Conservation (phyloP, 352 stramenopile genomes). For the Pythium guiyangense region DNA sequence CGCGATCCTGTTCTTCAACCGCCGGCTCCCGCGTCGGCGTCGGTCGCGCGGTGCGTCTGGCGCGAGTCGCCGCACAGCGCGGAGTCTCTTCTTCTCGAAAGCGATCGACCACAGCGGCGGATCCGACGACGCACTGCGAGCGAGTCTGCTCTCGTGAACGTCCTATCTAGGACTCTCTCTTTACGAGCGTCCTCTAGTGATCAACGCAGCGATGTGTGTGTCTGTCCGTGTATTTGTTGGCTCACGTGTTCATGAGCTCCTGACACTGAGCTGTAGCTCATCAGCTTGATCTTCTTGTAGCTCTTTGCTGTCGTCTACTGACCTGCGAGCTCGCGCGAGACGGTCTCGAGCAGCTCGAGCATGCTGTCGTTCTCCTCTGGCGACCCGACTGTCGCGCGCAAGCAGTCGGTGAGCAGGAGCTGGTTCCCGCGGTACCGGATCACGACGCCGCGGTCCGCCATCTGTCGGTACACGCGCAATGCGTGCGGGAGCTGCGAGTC, state of each 20-base stretch:
- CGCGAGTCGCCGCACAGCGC: background rate
- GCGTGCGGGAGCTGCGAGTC: constrained; percentile 71
- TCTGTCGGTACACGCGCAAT: constrained; percentile 92
- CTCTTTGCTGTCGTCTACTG: constrained; percentile 1
- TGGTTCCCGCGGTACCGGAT: constrained; percentile 97
- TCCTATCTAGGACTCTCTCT: background rate
- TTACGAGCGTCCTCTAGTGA: background rate
- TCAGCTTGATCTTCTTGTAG: background rate
- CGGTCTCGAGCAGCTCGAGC: constrained; percentile 76
- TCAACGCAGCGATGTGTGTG: background rate
- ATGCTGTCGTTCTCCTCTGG: constrained; percentile 93
- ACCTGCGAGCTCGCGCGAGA: constrained; percentile 40
- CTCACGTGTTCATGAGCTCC: background rate
- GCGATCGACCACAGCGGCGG: constrained; percentile 9
- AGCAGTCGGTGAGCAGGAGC: constrained; percentile 93
- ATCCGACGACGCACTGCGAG: constrained; percentile 25
- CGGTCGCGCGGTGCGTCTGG: constrained; percentile 14
- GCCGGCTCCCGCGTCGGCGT: constrained; percentile 51
- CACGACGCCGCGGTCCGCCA: constrained; percentile 92
- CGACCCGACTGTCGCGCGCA: constrained; percentile 94
- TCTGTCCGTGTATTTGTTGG: too few relatives aligned
- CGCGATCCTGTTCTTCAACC: constrained; percentile 83
- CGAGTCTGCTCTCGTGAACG: constrained; percentile 35
- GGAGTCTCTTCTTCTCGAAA: constrained; percentile 48
- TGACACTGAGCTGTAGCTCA: background rate